Evolutionary conservation across 164 flowering plant species (phyloP).

Genomic region (Cinnamomum chago): DNA sequence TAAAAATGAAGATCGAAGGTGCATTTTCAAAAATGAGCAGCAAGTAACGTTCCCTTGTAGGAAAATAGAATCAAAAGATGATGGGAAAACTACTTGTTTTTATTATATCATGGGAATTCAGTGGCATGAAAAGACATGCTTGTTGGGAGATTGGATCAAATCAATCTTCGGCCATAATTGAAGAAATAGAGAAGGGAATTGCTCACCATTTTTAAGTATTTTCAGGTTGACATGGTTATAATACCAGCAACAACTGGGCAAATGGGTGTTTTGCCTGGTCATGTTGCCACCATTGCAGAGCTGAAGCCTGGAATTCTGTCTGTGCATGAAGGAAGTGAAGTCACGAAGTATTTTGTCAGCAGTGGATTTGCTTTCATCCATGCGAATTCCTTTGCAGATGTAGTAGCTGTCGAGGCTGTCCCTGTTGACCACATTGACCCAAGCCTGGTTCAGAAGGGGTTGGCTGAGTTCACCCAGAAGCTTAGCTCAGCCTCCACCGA

Average conservation of each 20-base stretch:
- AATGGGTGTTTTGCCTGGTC: conserved; percentile 94
- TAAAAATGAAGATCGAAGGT: too few relatives aligned
- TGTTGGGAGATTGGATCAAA: too few relatives aligned
- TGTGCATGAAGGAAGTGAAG: conserved; percentile 72
- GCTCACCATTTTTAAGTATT: not conserved
- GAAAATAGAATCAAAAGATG: too few relatives aligned
- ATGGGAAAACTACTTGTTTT: too few relatives aligned
- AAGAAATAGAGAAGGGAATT: not conserved
- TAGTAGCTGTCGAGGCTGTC: conserved; percentile 79
- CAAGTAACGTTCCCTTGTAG: too few relatives aligned
- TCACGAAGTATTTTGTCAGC: conserved; percentile 77
- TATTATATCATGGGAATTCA: too few relatives aligned
- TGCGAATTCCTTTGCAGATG: conserved; percentile 76
- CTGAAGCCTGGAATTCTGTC: conserved; percentile 79
- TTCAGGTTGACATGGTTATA: conserved; percentile 84
- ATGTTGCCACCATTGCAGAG: conserved; percentile 83
- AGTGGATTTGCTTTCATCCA: conserved; percentile 89
- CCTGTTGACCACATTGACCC: conserved; percentile 72
- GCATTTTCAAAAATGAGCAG: too few relatives aligned
- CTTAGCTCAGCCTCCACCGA: conserved; percentile 74
- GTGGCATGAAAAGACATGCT: too few relatives aligned
- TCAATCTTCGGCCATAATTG: too few relatives aligned
- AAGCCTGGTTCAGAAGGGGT: conserved; percentile 67
- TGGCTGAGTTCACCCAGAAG: conserved; percentile 82
- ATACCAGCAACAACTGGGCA: conserved; percentile 85